Base-by-base conservation (phyloP, 2,329 filamentous ascomycete genomes). In the Teratosphaeria destructans region DNA sequence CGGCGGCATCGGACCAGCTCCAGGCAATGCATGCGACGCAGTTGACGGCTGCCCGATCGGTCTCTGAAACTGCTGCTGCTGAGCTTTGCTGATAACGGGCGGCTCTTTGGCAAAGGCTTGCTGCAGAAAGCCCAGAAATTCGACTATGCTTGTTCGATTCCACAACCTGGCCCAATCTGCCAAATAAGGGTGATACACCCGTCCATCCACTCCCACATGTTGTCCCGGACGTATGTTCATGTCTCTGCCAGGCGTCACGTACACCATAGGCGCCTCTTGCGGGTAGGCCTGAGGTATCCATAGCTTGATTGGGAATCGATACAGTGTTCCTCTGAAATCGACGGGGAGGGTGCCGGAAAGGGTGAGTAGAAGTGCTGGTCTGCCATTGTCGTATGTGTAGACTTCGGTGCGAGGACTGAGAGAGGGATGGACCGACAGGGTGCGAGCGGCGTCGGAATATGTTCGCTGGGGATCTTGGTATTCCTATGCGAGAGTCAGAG, bases 241-340 rank as follows among this genome's bases (percentile, higher is more conserved):
- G 64, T 85, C 88, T 65, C 89, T 87, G 5, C 89, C 90, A 2
- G 94, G 92, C 6, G 86, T 92, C 52, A 97, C 90, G 73, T 96
- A 97, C 60, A 88, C 84, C 54, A 97, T 82, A 1, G 94, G 94
- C 0, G 90, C 81, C 68, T 95, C 90, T 63, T 84, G 81, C 1
- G 94, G 94, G 72, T 97, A 99, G 58, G 85, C 83, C 71, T 95
- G 90, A 3, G 94, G 94, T 53, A 97, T 81, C 93, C 94, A 97
- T 82, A 97, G 75, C 63, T 89, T 88, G 64, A 99, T 79, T 26
- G 94, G 94, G 68, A 97, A 97, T 65, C 90, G 84, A 75, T 97
- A 99, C 4, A 86, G 88, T 32, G 85, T 87, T 70, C 92, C 93
- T 68, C 93, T 87, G 76, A 97, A 99, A 66, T 82, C 80, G 61